phyloP scores from a whole-genome alignment of 2,329 filamentous ascomycete genomes.

The Exophiala sp. region DNA sequence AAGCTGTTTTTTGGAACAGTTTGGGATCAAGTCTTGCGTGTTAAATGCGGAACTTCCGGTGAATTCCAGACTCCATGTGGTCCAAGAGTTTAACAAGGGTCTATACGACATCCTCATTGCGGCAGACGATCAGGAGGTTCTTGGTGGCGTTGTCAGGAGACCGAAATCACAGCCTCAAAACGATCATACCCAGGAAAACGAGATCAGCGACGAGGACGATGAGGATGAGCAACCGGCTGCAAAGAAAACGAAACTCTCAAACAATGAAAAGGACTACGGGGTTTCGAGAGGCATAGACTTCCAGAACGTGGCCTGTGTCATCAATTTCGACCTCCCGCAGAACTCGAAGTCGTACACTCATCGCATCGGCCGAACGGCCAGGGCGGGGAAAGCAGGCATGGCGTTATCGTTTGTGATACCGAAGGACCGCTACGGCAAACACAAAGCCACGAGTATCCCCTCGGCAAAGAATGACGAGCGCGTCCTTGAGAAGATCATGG shows the following conservation, averaged over 20 bases:
- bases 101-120: conserved; percentile 98
- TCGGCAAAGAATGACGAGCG: conserved; percentile 78
- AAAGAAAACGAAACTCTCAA: conserved; percentile 61
- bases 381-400: conserved; percentile 87
- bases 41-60: conserved; percentile 91
- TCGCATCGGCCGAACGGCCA: conserved; percentile 85
- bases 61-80: conserved; percentile 86
- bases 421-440: conserved; percentile 73
- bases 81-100: conserved; percentile 94
- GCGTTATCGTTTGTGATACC: conserved; percentile 93
- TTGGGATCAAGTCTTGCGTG: conserved; percentile 87
- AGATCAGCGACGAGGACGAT: conserved; percentile 38
- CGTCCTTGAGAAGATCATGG: conserved; percentile 70
- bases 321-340: conserved; percentile 93
- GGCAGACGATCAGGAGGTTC: conserved; percentile 80
- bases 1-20: conserved; percentile 96
- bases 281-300: conserved; percentile 97
- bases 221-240: conserved; percentile 36
- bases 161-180: conserved; percentile 30
- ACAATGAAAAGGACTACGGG: conserved; percentile 78
- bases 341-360: conserved; percentile 93
- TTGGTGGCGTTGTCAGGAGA: conserved; percentile 48
- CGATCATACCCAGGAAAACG: conserved; percentile 30
- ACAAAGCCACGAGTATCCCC: conserved; percentile 74
- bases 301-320: conserved; percentile 84